Conservation (phyloP, 202 grass and related monocot genomes). For the Saccharum hybrid region DNA sequence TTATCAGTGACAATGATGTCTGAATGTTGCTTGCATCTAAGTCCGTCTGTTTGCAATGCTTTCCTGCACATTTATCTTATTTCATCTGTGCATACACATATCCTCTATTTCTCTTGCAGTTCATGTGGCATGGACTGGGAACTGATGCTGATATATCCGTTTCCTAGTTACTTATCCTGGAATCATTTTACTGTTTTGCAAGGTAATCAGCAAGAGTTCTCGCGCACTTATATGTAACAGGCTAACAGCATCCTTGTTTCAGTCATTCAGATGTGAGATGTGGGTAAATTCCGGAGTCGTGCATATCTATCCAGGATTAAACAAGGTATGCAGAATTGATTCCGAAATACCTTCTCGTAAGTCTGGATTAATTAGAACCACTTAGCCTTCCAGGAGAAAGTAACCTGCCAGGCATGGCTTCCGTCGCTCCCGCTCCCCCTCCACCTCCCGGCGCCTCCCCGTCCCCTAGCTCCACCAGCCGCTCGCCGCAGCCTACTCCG, state of each 20-base stretch:
- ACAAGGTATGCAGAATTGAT: background rate
- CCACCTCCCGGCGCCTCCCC: too few relatives aligned
- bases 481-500: too few relatives aligned
- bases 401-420: too few relatives aligned
- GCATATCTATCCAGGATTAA: background rate
- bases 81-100: conserved; percentile 2
- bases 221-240: background rate
- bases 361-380: background rate
- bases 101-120: background rate
- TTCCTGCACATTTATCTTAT: background rate
- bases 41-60: conserved; percentile 12
- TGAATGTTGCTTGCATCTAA: background rate
- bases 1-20: conserved; percentile 3
- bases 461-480: too few relatives aligned
- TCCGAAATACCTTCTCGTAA: background rate
- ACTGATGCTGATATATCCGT: conserved; percentile 2
- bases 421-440: too few relatives aligned
- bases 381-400: too few relatives aligned
- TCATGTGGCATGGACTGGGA: conserved; percentile 30
- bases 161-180: background rate
- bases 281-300: background rate
- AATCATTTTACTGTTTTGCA: background rate
- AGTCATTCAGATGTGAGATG: background rate
- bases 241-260: background rate
- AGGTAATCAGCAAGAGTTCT: background rate